Conservation (phyloP, 139 green algal species). For the Gonium pectorale region DNA sequence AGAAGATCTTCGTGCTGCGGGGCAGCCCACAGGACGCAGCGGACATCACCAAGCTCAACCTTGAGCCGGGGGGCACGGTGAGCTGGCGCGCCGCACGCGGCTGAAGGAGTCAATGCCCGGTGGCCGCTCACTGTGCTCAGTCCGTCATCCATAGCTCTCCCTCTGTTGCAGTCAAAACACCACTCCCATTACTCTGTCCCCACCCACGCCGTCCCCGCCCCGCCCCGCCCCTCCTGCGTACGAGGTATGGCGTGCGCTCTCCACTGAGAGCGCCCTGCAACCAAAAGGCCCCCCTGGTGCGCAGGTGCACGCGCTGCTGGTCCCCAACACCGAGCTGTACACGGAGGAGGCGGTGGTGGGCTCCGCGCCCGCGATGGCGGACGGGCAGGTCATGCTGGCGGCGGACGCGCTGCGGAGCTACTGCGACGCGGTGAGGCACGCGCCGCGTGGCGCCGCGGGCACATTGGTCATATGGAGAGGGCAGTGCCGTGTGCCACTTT, state of each 20-base stretch:
- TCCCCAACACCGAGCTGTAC: neutral
- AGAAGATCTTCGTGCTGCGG: constrained; percentile 16
- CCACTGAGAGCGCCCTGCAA: neutral
- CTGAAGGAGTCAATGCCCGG: neutral
- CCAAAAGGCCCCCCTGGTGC: neutral
- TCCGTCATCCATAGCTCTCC: neutral
- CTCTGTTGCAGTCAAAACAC: neutral
- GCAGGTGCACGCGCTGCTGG: constrained; percentile 1
- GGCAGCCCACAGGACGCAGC: neutral
- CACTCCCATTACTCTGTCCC: neutral
- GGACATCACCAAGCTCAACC: constrained; percentile 33
- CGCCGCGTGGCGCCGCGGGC: too few species aligned
- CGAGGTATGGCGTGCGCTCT: neutral
- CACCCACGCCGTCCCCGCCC: neutral
- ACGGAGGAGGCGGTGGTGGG: neutral
- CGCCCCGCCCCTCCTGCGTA: too few species aligned
- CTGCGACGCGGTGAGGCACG: constrained; percentile 13
- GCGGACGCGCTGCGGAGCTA: constrained; percentile 7
- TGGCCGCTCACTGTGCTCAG: neutral
- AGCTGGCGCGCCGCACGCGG: neutral
- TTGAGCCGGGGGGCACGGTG: neutral
- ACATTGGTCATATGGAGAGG: too few species aligned
- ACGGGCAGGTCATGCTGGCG: constrained; percentile 25
- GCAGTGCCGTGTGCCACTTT: too few species aligned
- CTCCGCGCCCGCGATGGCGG: constrained; percentile 3